A percentile compares a stretch with the other conserved stretches of the same genome.
phyloP scores from a whole-genome alignment of 169 alveolate genomes.

The Plasmodium knowlesi region DNA sequence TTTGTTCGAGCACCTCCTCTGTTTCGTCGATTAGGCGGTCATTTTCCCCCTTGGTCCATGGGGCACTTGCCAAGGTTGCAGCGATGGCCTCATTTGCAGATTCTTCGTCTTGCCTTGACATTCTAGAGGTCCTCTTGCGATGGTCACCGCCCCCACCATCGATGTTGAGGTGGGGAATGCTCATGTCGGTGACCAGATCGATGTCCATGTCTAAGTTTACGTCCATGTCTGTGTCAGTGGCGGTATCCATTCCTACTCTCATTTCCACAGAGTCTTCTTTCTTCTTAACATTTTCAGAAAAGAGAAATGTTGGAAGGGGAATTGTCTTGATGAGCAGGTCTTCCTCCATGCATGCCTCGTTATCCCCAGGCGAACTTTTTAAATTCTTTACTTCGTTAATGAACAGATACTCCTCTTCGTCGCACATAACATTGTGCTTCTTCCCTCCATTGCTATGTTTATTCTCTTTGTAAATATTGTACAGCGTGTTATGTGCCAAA shows the following conservation, averaged over 20 bases:
- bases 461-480: constrained; percentile 49
- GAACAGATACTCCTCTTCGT: constrained; percentile 68
- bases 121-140: neutral
- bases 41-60: neutral
- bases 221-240: too few relatives aligned
- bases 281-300: constrained; percentile 45
- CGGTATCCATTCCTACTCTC: too few relatives aligned
- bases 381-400: constrained; percentile 43
- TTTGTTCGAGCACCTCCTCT: constrained; percentile 5
- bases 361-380: constrained; percentile 14
- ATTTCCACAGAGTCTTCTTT: neutral
- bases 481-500: constrained; percentile 66
- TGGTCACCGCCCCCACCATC: neutral
- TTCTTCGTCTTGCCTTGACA: neutral
- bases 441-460: constrained; percentile 4
- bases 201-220: too few relatives aligned
- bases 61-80: neutral
- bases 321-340: constrained; percentile 47
- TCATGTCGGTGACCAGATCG: neutral
- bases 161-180: neutral
- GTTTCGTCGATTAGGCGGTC: neutral
- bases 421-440: constrained; percentile 16
- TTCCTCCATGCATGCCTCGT: constrained; percentile 23
- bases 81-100: neutral
- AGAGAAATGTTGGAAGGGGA: constrained; percentile 59